Conservation (phyloP, 371 early-diverging fungal genomes). For the Basidiobolus meristosporus region DNA sequence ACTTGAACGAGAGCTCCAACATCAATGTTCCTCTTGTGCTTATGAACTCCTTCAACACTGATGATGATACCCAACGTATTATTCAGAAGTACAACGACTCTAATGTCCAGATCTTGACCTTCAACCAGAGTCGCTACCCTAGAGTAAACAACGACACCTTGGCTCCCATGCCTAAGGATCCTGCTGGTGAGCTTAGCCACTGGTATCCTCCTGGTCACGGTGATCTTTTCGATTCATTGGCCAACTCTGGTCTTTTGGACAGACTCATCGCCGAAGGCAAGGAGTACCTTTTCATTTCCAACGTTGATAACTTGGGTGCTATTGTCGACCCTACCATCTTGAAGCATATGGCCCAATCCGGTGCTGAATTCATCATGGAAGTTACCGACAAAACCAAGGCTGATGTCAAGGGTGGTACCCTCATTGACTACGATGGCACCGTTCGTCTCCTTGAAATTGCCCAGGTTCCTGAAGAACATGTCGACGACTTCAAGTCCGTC, state of each 20-base stretch:
- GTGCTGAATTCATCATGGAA: conserved; percentile 97
- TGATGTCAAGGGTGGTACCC: conserved; percentile 99
- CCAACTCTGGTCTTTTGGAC: conserved; percentile 90
- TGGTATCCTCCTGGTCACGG: conserved; percentile 99
- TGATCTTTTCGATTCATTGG: conserved; percentile 90
- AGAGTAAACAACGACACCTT: conserved; percentile 89
- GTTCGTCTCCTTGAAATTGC: conserved; percentile 97
- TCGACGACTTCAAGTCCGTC: conserved; percentile 97
- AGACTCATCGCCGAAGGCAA: conserved; percentile 91
- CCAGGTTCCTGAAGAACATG: conserved; percentile 94
- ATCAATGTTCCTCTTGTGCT: conserved; percentile 93
- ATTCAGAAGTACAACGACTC: conserved; percentile 89
- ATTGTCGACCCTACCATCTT: conserved; percentile 92
- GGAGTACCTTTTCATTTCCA: conserved; percentile 97
- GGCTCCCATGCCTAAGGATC: conserved; percentile 61
- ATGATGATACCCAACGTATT: conserved; percentile 90
- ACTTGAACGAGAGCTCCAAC: conserved; percentile 75
- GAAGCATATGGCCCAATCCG: conserved; percentile 75
- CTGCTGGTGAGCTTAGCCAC: conserved; percentile 18
- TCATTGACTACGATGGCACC: conserved; percentile 92
- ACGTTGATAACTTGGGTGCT: conserved; percentile 99
- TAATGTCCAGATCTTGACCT: conserved; percentile 82
- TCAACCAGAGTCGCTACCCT: conserved; percentile 95
- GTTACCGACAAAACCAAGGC: conserved; percentile 99
- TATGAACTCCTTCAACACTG: conserved; percentile 99